phyloP scores from a whole-genome alignment of 495 filamentous ascomycete species.

The Daldinia bambusicola region DNA sequence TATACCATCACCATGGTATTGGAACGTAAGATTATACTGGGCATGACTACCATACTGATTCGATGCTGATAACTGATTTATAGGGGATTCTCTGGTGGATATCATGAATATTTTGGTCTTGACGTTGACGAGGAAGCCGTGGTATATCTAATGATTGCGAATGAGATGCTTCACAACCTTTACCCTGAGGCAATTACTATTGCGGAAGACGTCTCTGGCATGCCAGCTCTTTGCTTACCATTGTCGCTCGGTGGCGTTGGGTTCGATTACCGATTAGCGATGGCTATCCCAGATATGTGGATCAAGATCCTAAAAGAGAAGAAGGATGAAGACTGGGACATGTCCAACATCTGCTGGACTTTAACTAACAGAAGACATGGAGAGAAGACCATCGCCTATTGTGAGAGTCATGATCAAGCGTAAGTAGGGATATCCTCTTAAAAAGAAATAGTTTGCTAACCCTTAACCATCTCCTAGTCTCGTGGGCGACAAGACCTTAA shows the following conservation, averaged over 20 bases:
- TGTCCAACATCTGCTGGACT: constrained; percentile 83
- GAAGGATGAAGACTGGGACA: constrained; percentile 91
- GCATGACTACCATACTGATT: background rate
- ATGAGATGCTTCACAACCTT: constrained; percentile 91
- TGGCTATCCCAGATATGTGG: constrained; percentile 99
- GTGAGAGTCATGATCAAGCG: constrained; percentile 98
- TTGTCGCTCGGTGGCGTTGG: constrained; percentile 89
- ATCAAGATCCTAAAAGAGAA: constrained; percentile 98
- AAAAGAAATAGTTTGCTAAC: constrained; percentile 46
- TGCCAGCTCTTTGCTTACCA: constrained; percentile 92
- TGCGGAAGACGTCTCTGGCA: constrained; percentile 97
- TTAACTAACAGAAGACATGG: constrained; percentile 93
- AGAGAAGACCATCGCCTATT: constrained; percentile 98
- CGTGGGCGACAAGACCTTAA: constrained; percentile 93
- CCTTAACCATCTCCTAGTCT: constrained; percentile 65
- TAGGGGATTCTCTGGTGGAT: constrained; percentile 96
- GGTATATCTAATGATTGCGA: constrained; percentile 95
- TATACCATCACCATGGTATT: constrained; percentile 95
- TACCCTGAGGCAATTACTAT: constrained; percentile 90
- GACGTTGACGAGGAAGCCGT: constrained; percentile 95
- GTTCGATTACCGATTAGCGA: constrained; percentile 96
- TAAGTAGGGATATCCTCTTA: constrained; percentile 60
- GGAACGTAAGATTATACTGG: constrained; percentile 80
- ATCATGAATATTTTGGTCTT: constrained; percentile 96
- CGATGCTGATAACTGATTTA: constrained; percentile 16